phyloP scores from a whole-genome alignment of 208 protist species.

The Trichomonas gallinae region DNA sequence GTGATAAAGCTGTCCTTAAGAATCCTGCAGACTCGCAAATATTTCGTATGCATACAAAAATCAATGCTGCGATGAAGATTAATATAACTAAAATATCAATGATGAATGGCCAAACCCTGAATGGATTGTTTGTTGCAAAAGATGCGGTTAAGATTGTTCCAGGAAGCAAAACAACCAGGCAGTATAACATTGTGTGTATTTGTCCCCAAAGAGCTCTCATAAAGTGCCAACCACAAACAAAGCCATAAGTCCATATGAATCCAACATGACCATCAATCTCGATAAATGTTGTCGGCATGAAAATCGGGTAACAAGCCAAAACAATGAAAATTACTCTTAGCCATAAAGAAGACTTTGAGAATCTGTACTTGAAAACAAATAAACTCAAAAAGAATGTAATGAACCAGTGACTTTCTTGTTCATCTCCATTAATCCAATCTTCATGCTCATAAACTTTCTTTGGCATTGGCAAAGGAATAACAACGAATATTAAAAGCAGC shows the following conservation, averaged over 20 bases:
- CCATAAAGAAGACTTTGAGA: background rate
- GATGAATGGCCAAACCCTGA: background rate
- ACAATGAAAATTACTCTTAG: background rate
- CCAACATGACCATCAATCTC: background rate
- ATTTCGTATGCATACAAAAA: background rate
- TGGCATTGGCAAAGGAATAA: background rate
- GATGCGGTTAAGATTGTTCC: background rate
- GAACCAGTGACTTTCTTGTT: no score
- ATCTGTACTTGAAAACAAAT: background rate
- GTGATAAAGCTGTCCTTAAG: background rate
- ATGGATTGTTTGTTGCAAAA: background rate
- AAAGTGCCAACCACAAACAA: background rate
- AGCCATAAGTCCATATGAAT: background rate
- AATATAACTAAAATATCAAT: background rate
- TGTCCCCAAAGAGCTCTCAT: background rate
- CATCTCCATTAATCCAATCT: background rate
- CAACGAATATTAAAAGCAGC: background rate
- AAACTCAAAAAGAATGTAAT: background rate
- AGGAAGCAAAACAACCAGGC: background rate
- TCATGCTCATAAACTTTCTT: background rate
- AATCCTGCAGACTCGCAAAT: background rate
- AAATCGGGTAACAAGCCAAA: background rate
- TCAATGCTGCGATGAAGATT: background rate
- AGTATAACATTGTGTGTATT: background rate
- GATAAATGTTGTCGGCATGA: background rate